phyloP scores from a whole-genome alignment of 345 rosid species.

The Eucalyptus curtisii region DNA sequence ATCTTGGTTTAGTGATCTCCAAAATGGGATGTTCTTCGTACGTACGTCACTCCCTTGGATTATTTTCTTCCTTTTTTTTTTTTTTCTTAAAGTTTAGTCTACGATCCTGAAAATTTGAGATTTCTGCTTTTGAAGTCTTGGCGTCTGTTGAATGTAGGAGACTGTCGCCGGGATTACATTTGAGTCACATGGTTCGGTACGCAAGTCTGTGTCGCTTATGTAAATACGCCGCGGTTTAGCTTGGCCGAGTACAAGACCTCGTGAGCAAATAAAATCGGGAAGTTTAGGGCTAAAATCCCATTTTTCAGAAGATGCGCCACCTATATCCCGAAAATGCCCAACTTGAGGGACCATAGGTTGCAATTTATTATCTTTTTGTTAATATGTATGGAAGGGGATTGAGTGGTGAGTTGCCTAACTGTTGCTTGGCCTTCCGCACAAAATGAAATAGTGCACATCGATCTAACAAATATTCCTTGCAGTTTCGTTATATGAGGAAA shows the following conservation, averaged over 20 bases:
- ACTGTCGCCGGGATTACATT: background rate
- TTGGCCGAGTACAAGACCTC: background rate
- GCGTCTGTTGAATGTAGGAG: background rate
- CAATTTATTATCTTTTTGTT: background rate
- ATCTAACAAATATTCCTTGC: background rate
- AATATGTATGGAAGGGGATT: background rate
- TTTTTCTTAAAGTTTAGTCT: background rate
- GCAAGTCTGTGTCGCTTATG: background rate
- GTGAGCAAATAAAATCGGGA: background rate
- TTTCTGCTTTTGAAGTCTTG: background rate
- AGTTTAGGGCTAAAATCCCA: background rate
- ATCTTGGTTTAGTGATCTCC: background rate
- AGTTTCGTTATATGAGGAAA: background rate
- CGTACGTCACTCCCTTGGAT: background rate
- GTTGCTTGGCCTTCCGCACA: background rate
- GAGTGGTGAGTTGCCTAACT: background rate
- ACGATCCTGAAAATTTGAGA: background rate
- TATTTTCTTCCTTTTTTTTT: too few relatives aligned
- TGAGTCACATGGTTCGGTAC: background rate
- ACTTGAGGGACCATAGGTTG: background rate
- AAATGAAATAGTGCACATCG: background rate
- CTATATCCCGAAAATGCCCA: background rate
- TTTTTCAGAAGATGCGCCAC: background rate
- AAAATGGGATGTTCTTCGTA: background rate
- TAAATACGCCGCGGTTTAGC: background rate